Percentiles rank a stretch among this genome's conserved stretches.
Evolutionary conservation across 306 rosid genomes (phyloP).

Genomic region (Benincasa hispida): DNA sequence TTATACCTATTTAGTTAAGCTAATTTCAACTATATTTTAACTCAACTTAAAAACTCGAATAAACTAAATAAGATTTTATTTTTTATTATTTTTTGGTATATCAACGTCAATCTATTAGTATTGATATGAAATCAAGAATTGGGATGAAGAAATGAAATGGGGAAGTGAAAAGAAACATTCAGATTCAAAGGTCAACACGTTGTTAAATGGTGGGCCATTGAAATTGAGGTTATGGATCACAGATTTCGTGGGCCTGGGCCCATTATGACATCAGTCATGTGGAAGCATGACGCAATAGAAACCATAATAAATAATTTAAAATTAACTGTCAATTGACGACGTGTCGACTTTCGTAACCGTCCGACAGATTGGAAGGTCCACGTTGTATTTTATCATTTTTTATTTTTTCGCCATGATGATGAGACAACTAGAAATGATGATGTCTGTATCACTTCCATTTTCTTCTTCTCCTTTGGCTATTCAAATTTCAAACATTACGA

Average conservation of each 20-base stretch:
- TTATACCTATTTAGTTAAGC: no score
- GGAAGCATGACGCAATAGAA: conserved; percentile 34
- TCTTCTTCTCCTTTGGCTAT: background rate
- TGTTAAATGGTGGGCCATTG: conserved; percentile 1
- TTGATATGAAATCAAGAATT: background rate
- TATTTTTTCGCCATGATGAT: background rate
- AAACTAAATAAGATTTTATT: no score
- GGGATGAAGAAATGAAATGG: background rate
- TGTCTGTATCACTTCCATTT: background rate
- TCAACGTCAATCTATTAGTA: background rate
- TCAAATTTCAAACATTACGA: no score
- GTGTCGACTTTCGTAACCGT: conserved; percentile 13
- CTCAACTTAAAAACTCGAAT: no score
- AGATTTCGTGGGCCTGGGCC: background rate
- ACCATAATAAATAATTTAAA: background rate
- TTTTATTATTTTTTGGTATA: no score
- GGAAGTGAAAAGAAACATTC: background rate
- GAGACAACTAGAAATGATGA: conserved; percentile 14
- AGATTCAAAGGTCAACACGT: background rate
- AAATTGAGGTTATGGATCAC: background rate
- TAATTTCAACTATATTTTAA: no score
- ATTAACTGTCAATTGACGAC: background rate
- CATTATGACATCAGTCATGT: conserved; percentile 30
- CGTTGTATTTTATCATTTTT: background rate
- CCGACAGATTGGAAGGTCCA: background rate